A percentile compares a stretch with the other conserved stretches of the same genome.
These are phyloP conservation scores for Cryptomeria japonica DNA, from an alignment of 75 land plant species.

Conservation along the genomic window DNA sequence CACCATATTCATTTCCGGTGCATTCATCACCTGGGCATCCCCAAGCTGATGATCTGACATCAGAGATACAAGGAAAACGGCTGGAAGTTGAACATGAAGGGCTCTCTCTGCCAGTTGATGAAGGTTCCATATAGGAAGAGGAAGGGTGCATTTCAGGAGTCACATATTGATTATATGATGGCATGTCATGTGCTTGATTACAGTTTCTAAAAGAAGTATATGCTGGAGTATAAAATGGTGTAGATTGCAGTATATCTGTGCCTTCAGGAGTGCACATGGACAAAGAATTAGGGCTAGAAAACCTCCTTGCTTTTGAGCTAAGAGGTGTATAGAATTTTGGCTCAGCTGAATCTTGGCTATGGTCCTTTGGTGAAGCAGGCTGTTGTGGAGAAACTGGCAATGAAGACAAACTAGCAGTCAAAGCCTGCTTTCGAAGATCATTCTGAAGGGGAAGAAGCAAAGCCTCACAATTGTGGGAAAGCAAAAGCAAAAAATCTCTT, in stretches of 20 bases:
- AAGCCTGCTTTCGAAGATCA: not conserved
- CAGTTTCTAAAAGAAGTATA: constrained; percentile 11
- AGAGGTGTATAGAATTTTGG: not conserved
- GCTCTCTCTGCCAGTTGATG: constrained; percentile 4
- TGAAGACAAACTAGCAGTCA: not conserved
- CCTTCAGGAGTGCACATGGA: not conserved
- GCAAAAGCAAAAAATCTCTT: constrained; percentile 24
- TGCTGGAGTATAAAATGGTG: constrained; percentile 18
- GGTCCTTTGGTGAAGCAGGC: not conserved
- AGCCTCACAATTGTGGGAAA: constrained; percentile 49
- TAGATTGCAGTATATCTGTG: constrained; percentile 14
- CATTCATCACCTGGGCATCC: constrained; percentile 57
- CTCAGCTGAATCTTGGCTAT: not conserved
- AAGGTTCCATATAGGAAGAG: constrained; percentile 7
- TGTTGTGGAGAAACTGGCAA: not conserved
- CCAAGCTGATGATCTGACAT: constrained; percentile 69
- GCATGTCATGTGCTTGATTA: not conserved
- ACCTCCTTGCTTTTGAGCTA: not conserved
- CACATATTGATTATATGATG: not conserved
- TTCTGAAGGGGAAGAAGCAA: constrained; percentile 53
- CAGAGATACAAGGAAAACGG: constrained; percentile 34
- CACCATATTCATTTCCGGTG: constrained; percentile 23
- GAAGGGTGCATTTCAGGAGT: not conserved
- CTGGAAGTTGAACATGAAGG: constrained; percentile 14
- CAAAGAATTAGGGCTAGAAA: not conserved